These are phyloP conservation scores for Starmerella stellata DNA, from an alignment of 805 yeast species.

Conservation along the genomic window DNA sequence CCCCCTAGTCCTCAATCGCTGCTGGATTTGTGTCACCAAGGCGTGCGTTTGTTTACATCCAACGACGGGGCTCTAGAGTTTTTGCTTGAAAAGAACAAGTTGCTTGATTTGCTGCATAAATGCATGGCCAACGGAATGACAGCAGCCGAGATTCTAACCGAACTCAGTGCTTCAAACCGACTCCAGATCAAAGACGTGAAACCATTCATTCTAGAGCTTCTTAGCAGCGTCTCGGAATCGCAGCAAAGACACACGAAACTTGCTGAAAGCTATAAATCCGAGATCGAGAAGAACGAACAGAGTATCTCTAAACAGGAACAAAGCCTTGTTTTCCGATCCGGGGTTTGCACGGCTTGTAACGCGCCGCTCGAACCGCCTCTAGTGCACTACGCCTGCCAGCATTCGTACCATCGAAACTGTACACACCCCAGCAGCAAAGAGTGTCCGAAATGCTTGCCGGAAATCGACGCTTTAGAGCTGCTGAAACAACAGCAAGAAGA, in stretches of 20 bases:
- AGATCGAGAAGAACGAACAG: constrained; percentile 37
- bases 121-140: background rate
- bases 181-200: constrained; percentile 58
- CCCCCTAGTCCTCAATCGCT: no score
- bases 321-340: constrained; percentile 41
- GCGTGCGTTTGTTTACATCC: constrained; percentile 3
- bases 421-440: constrained; percentile 18
- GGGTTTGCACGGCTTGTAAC: constrained; percentile 49
- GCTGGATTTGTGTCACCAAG: constrained; percentile 1
- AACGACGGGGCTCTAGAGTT: constrained; percentile 2
- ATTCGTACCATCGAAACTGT: constrained; percentile 73
- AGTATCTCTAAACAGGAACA: constrained; percentile 37
- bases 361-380: constrained; percentile 56
- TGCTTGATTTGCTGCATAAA: background rate
- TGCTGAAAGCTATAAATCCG: constrained; percentile 47
- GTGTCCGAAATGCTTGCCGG: constrained; percentile 68
- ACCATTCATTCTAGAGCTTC: constrained; percentile 43
- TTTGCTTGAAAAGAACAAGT: background rate
- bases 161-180: constrained; percentile 34
- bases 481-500: constrained; percentile 43
- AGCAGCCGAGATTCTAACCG: background rate
- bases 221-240: constrained; percentile 42
- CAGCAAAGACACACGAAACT: constrained; percentile 51
- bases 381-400: constrained; percentile 70
- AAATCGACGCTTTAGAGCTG: constrained; percentile 45